These are phyloP conservation scores for Alternaria atra DNA, from an alignment of 2,329 filamentous ascomycete genomes.

Conservation along the genomic window DNA sequence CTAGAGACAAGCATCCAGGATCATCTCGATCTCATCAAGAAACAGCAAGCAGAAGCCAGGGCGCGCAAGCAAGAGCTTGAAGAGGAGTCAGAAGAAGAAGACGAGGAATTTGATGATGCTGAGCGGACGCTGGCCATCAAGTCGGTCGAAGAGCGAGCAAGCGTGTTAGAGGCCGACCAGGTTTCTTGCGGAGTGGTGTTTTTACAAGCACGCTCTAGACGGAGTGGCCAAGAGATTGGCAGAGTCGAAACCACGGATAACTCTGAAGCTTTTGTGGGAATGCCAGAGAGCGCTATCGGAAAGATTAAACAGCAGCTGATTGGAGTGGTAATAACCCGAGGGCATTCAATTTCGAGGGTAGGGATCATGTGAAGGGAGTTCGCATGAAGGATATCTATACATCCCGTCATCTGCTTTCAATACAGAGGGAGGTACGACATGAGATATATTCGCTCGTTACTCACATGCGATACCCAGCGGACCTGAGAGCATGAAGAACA, in stretches of 20 bases:
- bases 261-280: conserved; percentile 5
- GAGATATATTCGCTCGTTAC: no score
- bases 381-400: no score
- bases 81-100: conserved; percentile 8
- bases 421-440: no score
- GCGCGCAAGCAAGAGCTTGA: conserved; percentile 11
- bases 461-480: rapidly evolving
- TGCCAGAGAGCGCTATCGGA: conserved; percentile 19
- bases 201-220: conserved; percentile 17
- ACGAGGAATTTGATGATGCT: conserved; percentile 20
- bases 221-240: conserved; percentile 18
- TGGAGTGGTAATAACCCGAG: no score
- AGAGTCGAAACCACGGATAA: conserved; percentile 15
- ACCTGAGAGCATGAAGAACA: neutral
- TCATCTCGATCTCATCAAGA: conserved; percentile 17
- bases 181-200: conserved; percentile 21
- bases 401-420: no score
- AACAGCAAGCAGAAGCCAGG: conserved; percentile 11
- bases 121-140: conserved; percentile 18
- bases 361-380: no score
- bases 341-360: no score
- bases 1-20: conserved; percentile 21
- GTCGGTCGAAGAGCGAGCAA: conserved; percentile 18
- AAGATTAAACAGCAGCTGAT: conserved; percentile 18
- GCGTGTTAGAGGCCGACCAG: conserved; percentile 16